Percentiles rank a stretch among this genome's conserved stretches.
phyloP scores from a whole-genome alignment of 768 basidiomycete genomes.

The Omphalotus guepiniiformis region DNA sequence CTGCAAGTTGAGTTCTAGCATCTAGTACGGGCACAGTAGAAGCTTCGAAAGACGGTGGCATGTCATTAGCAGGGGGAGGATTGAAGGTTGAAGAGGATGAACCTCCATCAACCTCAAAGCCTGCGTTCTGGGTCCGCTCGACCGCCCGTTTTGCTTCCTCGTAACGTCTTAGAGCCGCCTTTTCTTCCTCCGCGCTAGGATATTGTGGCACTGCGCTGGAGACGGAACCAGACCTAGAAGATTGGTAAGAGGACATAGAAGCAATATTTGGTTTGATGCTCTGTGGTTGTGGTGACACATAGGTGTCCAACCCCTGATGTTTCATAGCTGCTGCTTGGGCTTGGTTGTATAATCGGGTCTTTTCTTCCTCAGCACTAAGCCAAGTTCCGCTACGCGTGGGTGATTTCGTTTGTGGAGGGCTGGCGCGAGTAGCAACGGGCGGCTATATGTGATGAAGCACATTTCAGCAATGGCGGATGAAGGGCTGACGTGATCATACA shows the following conservation, averaged over 20 bases:
- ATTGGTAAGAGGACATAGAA: no score
- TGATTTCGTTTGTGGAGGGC: neutral
- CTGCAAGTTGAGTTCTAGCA: conserved; percentile 40
- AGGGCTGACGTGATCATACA: neutral
- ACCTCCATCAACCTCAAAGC: conserved; percentile 19
- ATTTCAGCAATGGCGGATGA: neutral
- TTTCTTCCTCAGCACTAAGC: conserved; percentile 64
- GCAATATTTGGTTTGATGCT: conserved; percentile 15
- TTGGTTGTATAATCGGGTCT: conserved; percentile 60
- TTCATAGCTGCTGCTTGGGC: conserved; percentile 64
- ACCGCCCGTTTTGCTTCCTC: conserved; percentile 71
- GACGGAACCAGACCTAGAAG: conserved; percentile 10
- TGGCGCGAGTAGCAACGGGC: conserved; percentile 20
- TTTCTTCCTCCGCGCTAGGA: conserved; percentile 68
- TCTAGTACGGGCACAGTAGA: conserved; percentile 29
- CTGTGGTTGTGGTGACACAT: conserved; percentile 20
- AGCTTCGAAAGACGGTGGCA: conserved; percentile 55
- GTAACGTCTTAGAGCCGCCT: conserved; percentile 63
- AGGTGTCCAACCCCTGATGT: conserved; percentile 41
- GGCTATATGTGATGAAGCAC: conserved; percentile 17
- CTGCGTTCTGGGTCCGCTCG: conserved; percentile 46
- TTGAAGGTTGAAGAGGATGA: conserved; percentile 27
- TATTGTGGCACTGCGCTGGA: conserved; percentile 39
- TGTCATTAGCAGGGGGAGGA: conserved; percentile 24
- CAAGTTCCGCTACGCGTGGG: neutral